These are phyloP conservation scores for Penicillium expansum DNA, from an alignment of 2,329 filamentous ascomycete species.

Conservation along the genomic window DNA sequence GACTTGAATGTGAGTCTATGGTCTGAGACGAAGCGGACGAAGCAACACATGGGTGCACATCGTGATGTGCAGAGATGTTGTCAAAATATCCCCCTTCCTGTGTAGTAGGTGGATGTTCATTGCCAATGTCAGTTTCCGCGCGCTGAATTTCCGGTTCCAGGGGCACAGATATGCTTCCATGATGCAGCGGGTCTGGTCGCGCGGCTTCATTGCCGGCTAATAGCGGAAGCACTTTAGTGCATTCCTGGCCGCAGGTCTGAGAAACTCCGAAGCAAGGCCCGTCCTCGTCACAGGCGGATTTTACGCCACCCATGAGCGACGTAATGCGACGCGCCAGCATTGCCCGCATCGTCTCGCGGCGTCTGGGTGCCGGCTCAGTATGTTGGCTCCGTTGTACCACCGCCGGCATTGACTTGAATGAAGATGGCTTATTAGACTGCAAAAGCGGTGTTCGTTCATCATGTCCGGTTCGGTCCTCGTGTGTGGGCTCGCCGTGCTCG, in stretches of 20 bases:
- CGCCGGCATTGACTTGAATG: slow-evolving; percentile 26
- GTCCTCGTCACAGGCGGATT: slow-evolving; percentile 54
- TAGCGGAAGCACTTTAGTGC: slow-evolving; percentile 49
- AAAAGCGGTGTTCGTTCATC: slow-evolving; percentile 36
- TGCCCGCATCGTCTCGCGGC: slow-evolving; percentile 33
- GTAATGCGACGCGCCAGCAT: slow-evolving; percentile 44
- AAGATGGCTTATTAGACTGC: slow-evolving; percentile 7
- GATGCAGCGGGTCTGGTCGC: slow-evolving; percentile 15
- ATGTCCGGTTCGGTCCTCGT: slow-evolving; percentile 12
- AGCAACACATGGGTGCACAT: background rate
- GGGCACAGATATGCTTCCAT: slow-evolving; percentile 19
- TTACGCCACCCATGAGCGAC: slow-evolving; percentile 50
- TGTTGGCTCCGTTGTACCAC: slow-evolving; percentile 16
- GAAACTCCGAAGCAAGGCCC: slow-evolving; percentile 62
- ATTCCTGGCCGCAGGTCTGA: slow-evolving; percentile 60
- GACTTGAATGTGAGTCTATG: slow-evolving; percentile 2
- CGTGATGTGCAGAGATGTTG: slow-evolving; percentile 10
- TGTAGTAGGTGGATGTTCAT: background rate
- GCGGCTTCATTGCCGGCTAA: slow-evolving; percentile 15
- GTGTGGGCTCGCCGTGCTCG: slow-evolving; percentile 29
- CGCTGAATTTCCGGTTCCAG: slow-evolving; percentile 14
- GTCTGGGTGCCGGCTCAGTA: slow-evolving; percentile 11
- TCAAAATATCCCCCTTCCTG: slow-evolving; percentile 18
- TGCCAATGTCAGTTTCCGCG: background rate
- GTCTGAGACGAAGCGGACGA: slow-evolving; percentile 13